These are phyloP conservation scores for Daedaleopsis sinensis DNA, from an alignment of 768 basidiomycete species.

Conservation along the genomic window DNA sequence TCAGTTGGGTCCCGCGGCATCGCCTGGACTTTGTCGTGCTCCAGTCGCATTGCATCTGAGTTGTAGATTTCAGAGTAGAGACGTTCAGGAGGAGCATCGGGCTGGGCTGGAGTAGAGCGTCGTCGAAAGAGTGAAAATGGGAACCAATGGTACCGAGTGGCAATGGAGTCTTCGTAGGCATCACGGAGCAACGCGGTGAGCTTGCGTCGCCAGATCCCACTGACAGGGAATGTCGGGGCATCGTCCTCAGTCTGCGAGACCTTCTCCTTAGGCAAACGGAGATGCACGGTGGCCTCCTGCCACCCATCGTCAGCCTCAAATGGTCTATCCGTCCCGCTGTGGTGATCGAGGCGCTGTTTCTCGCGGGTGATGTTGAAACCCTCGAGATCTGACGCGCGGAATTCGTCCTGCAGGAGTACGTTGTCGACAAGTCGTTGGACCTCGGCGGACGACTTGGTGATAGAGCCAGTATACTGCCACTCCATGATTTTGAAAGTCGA, in stretches of 20 bases:
- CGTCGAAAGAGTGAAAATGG: background rate
- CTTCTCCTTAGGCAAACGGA: slow-evolving; percentile 27
- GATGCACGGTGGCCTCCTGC: slow-evolving; percentile 16
- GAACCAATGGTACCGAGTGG: background rate
- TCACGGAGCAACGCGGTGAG: background rate
- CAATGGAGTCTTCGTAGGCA: background rate
- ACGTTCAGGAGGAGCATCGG: background rate
- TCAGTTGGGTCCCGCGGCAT: slow-evolving; percentile 1
- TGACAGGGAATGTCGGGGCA: slow-evolving; percentile 23
- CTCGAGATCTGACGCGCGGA: background rate
- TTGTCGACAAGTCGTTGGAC: slow-evolving; percentile 28
- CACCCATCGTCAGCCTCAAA: slow-evolving; percentile 16
- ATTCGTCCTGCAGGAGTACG: background rate
- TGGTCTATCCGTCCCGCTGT: background rate
- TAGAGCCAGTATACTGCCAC: slow-evolving; percentile 34
- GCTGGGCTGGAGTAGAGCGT: background rate
- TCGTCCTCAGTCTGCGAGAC: slow-evolving; percentile 18
- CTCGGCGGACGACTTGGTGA: slow-evolving; percentile 29
- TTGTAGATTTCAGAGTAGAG: slow-evolving; percentile 19
- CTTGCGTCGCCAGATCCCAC: background rate
- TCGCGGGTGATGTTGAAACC: background rate
- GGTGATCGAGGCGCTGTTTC: background rate
- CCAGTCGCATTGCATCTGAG: slow-evolving; percentile 13
- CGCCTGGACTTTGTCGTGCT: slow-evolving; percentile 14
- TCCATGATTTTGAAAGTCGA: slow-evolving; percentile 28